phyloP scores from a whole-genome alignment of 805 yeast species.

The Citeromyces nyonsensis region DNA sequence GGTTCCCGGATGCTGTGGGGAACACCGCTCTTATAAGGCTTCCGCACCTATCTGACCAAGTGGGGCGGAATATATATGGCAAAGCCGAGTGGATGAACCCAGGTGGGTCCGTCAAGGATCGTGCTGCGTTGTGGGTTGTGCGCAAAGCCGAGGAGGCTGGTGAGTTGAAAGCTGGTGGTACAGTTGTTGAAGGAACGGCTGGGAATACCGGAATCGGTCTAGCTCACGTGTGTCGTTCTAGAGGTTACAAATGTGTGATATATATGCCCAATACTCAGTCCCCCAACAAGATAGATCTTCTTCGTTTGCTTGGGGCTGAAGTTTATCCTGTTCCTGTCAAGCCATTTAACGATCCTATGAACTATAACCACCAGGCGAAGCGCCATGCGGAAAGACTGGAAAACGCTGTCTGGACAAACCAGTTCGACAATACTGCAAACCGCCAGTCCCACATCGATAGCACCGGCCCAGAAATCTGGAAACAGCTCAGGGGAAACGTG shows the following conservation, averaged over 20 bases:
- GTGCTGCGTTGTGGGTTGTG: constrained; percentile 71
- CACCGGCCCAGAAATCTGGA: constrained; percentile 90
- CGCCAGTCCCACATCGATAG: constrained; percentile 79
- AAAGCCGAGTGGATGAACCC: constrained; percentile 92
- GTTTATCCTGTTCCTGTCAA: constrained; percentile 84
- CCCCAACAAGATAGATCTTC: constrained; percentile 60
- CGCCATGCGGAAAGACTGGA: constrained; percentile 64
- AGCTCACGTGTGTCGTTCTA: constrained; percentile 66
- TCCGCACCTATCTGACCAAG: constrained; percentile 34
- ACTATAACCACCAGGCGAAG: constrained; percentile 78
- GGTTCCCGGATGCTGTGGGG: constrained; percentile 79
- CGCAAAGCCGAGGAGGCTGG: constrained; percentile 68
- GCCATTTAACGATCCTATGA: constrained; percentile 66
- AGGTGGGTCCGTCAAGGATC: constrained; percentile 84
- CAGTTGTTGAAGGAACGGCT: constrained; percentile 87
- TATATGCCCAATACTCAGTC: constrained; percentile 90
- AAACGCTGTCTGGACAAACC: constrained; percentile 89
- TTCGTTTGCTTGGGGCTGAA: constrained; percentile 69
- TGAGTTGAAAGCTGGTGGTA: constrained; percentile 58
- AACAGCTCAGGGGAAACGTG: constrained; percentile 61
- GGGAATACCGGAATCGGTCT: constrained; percentile 94
- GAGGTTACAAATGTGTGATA: constrained; percentile 73
- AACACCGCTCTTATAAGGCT: constrained; percentile 74
- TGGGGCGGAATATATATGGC: constrained; percentile 67
- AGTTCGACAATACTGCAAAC: constrained; percentile 79